phyloP scores from a whole-genome alignment of 805 yeast genomes.

The Saturnispora saitoi region DNA sequence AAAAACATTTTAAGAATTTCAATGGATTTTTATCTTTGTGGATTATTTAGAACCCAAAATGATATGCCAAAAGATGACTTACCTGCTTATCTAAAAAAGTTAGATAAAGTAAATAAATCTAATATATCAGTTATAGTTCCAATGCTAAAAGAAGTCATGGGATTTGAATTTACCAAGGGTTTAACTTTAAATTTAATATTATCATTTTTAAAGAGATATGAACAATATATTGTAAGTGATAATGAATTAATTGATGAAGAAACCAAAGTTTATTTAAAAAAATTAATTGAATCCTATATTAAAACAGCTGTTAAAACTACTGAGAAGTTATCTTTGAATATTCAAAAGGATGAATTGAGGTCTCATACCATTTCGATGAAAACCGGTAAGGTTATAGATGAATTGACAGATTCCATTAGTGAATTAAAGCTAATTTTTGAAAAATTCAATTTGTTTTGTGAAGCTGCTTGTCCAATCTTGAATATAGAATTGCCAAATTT shows the following conservation, averaged over 20 bases:
- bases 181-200: conserved; percentile 32
- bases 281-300: conserved; percentile 35
- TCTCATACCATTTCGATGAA: conserved; percentile 52
- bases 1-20: conserved; percentile 42
- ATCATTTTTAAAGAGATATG: conserved; percentile 42
- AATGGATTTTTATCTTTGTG: conserved; percentile 50
- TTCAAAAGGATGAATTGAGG: conserved; percentile 29
- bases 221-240: conserved; percentile 27
- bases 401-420: conserved; percentile 15
- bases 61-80: conserved; percentile 34
- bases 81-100: conserved; percentile 36
- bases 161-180: conserved; percentile 29
- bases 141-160: conserved; percentile 36
- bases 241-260: conserved; percentile 17
- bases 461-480: conserved; percentile 35
- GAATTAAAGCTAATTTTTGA: conserved; percentile 31
- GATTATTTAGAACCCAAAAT: conserved; percentile 40
- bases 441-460: conserved; percentile 36
- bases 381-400: conserved; percentile 51
- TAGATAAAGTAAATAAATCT: conserved; percentile 22
- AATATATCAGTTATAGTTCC: conserved; percentile 28
- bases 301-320: conserved; percentile 34
- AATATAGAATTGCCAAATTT: conserved; percentile 31
- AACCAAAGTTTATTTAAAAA: conserved; percentile 19
- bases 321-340: conserved; percentile 28